Evolutionary conservation across 2,329 filamentous ascomycete species (phyloP), one percentile per base, ranked within the genome.

Genomic region (Pleomassaria siparia): DNA sequence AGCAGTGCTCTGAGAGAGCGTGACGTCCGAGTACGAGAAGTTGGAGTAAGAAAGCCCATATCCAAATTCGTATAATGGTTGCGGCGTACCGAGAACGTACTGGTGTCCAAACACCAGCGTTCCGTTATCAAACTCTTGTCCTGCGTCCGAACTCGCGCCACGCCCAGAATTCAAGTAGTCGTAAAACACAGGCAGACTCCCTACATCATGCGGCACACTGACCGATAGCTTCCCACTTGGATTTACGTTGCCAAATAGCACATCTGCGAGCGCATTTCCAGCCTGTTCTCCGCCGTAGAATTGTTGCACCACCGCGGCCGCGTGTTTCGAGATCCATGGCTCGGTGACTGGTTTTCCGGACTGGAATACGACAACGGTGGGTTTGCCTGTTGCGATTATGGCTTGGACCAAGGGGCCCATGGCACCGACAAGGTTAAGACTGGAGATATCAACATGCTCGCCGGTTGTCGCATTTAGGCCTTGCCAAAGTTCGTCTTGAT

Each of bases 201-300:
- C 86, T 13, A 89, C 79, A 51, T 83, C 81, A 49, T 81, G 78
- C 0, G 86, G 86, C 62, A 89, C 84, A 10, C 81, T 82, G 26
- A 89, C 84, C 1, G 80, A 78, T 11, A 88, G 77, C 63, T 82
- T 85, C 30, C 85, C 85, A 1, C 80, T 84, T 0, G 85, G 85
- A 65, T 85, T 87, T 43, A 80, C 78, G 45, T 81, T 74, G 21
- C 85, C 85, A 40, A 61, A 71, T 1, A 88, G 74, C 24, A 88
- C 74, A 51, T 87, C 83, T 0, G 85, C 85, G 1, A 88, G 75
- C 1, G 84, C 85, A 49, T 83, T 73, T 0, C 85, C 85, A 20
- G 84, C 85, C 70, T 88, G 75, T 58, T 88, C 85, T 0, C 83
- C 85, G 6, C 85, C 84, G 58, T 89, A 90, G 70, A 89, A 89